Evolutionary conservation across 75 land plant genomes (phyloP), one percentile per base, ranked within the genome.

Genomic region (Sequoia sempervirens): DNA sequence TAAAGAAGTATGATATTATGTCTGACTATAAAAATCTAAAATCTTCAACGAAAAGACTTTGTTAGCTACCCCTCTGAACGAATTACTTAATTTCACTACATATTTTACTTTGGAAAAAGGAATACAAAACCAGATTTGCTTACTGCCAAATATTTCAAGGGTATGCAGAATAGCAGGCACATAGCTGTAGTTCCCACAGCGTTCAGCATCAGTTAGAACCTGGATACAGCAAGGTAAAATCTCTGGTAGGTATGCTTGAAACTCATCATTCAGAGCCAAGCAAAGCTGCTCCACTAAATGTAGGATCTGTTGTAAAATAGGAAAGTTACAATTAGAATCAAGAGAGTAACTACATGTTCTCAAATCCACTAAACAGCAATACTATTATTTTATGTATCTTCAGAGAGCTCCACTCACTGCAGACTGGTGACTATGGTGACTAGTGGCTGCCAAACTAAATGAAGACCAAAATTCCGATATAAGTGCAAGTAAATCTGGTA

Each of bases 81-180:
- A 4, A 43, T 78, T 78, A 45, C 8, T 78, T 20, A 78, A 70
- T 23, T 40, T 75, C 32, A 43, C 28, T n/a, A 53, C 37, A 54
- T 34, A 9, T 80, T 30, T 46, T 78, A 78, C 12, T n/a, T 26
- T 10, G 28, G 15, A 28, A 80, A 54, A 41, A 64, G 53, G 61
- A 75, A 76, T 50, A 34, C 0, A 47, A 20, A 74, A 20, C 75
- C 20, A 28, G 23, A 32, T 34, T 56, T 34, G 86, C 90, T 70
- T 78, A 98, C 99, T 95, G 41, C 99, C 99, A 91, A 98, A 95
- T 50, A 98, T 97, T 89, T 96, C 95, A 84, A 98, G 89, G 11
- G 99, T 96, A 80, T 95, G 99, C 41, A 98, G 91, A 68, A 98
- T 91, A 83, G 92, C 89, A 61, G 88, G 90, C 40, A 95, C 99